These are phyloP conservation scores for Escovopsis sp. DNA, from an alignment of 2,329 filamentous ascomycete species.

Conservation along the genomic window DNA sequence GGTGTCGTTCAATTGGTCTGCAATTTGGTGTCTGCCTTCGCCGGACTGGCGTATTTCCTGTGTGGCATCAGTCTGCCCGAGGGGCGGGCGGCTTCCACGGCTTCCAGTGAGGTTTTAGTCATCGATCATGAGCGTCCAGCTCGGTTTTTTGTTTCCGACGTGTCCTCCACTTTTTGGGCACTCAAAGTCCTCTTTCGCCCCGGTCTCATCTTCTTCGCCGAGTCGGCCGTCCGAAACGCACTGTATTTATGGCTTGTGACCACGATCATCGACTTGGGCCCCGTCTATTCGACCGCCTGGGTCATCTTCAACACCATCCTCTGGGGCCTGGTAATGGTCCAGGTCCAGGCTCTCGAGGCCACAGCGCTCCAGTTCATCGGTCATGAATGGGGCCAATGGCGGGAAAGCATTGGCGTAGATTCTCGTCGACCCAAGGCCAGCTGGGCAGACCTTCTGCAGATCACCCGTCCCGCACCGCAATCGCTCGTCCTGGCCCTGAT, in stretches of 20 bases:
- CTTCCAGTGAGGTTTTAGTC: neutral
- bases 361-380: constrained; percentile 51
- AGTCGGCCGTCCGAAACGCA: constrained; percentile 52
- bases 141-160: neutral
- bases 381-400: constrained; percentile 46
- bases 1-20: constrained; percentile 49
- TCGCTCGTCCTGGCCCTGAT: constrained; percentile 38
- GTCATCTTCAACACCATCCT: constrained; percentile 60
- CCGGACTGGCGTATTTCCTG: constrained; percentile 46
- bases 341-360: constrained; percentile 51
- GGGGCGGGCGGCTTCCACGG: neutral
- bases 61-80: constrained; percentile 21
- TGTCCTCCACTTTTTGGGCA: constrained; percentile 24
- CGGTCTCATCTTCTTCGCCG: constrained; percentile 42
- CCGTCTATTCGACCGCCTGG: constrained; percentile 57
- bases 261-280: constrained; percentile 47
- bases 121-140: neutral
- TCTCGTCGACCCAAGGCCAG: constrained; percentile 8
- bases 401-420: constrained; percentile 14
- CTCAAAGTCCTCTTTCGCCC: constrained; percentile 40
- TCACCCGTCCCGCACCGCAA: constrained; percentile 36
- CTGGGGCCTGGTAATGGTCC: constrained; percentile 63
- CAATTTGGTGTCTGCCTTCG: constrained; percentile 37
- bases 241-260: constrained; percentile 58
- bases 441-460: constrained; percentile 13